phyloP scores from a whole-genome alignment of 2,329 filamentous ascomycete genomes.

The Fusarium sulawesiense region DNA sequence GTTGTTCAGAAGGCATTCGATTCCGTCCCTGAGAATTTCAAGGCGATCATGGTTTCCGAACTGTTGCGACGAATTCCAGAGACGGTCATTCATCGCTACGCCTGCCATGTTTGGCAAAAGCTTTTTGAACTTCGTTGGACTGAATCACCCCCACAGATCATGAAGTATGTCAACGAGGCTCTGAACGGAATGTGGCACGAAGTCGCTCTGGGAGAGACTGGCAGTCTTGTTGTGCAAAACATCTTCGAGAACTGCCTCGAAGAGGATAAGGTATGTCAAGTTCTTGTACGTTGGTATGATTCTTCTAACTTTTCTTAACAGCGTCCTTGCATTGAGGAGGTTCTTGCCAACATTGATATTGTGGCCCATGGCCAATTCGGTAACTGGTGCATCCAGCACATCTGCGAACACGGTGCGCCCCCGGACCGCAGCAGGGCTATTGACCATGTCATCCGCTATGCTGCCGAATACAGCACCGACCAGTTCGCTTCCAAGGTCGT shows the following conservation, averaged over 20 bases:
- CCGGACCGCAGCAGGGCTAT: slow-evolving; percentile 92
- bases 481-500: slow-evolving; percentile 99
- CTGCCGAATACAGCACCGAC: slow-evolving; percentile 97
- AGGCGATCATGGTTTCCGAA: slow-evolving; percentile 98
- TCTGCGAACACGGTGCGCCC: slow-evolving; percentile 94
- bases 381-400: slow-evolving; percentile 99
- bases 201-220: slow-evolving; percentile 95
- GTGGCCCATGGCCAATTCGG: slow-evolving; percentile 98
- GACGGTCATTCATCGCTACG: slow-evolving; percentile 98
- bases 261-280: slow-evolving; percentile 86
- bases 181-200: slow-evolving; percentile 98
- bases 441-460: slow-evolving; percentile 93
- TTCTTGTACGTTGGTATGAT: background rate
- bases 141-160: slow-evolving; percentile 94
- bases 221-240: slow-evolving; percentile 97
- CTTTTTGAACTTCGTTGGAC: slow-evolving; percentile 98
- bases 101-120: slow-evolving; percentile 99
- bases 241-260: slow-evolving; percentile 99
- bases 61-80: slow-evolving; percentile 94
- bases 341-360: slow-evolving; percentile 93
- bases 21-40: slow-evolving; percentile 96
- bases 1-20: slow-evolving; percentile 99
- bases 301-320: slow-evolving; percentile 53
- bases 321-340: slow-evolving; percentile 97
- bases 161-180: slow-evolving; percentile 97